These are phyloP conservation scores for Phylloporus sp. DNA, from an alignment of 768 basidiomycete species.

Conservation along the genomic window DNA sequence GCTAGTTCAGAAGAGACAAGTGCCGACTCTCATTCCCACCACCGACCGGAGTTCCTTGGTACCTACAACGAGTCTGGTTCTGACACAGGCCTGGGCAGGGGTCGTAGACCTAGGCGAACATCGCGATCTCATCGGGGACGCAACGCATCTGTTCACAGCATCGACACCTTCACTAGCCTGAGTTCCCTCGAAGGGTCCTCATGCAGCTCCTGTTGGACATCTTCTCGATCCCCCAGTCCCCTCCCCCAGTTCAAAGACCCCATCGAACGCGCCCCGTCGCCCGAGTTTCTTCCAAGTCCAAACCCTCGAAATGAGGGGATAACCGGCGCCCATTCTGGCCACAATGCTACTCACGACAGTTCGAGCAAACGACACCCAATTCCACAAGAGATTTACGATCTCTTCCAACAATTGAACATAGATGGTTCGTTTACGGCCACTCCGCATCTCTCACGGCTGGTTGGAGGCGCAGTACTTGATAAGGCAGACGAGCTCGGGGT, in stretches of 20 bases:
- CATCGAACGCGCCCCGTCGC: constrained; percentile 32
- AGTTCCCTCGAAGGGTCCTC: constrained; percentile 44
- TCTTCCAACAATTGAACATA: constrained; percentile 39
- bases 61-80: constrained; percentile 19
- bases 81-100: background rate
- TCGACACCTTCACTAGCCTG: constrained; percentile 41
- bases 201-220: constrained; percentile 35
- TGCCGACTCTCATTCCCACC: background rate
- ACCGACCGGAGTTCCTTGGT: constrained; percentile 14
- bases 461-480: constrained; percentile 33
- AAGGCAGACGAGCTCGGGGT: constrained; percentile 31
- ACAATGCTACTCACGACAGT: background rate
- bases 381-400: constrained; percentile 27
- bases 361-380: constrained; percentile 10
- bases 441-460: constrained; percentile 30
- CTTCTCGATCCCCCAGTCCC: constrained; percentile 21
- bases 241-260: constrained; percentile 25
- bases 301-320: background rate
- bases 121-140: constrained; percentile 1
- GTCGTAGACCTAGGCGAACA: constrained; percentile 1
- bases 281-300: constrained; percentile 18
- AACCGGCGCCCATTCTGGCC: background rate
- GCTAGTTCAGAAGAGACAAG: background rate
- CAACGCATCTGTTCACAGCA: constrained; percentile 27
- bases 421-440: constrained; percentile 48